Conservation (phyloP, 2,329 filamentous ascomycete genomes). For the Ophiostoma sp. region DNA sequence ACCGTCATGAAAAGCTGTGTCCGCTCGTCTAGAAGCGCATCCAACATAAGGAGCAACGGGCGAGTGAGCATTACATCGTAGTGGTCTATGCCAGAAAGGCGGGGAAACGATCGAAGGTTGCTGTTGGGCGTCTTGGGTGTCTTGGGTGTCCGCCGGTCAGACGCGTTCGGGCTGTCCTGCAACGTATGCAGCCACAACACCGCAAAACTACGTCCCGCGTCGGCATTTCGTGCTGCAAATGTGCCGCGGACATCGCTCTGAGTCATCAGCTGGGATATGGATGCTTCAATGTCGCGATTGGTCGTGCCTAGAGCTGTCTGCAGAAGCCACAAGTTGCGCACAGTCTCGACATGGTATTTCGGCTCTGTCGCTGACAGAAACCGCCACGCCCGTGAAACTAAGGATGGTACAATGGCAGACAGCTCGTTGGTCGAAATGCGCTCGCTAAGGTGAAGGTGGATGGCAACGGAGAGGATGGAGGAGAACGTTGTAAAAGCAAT, state of each 20-base stretch:
- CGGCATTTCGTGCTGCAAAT: slow-evolving; percentile 46
- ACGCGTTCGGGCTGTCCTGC: slow-evolving; percentile 48
- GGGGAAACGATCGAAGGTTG: slow-evolving; percentile 35
- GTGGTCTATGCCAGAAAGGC: slow-evolving; percentile 52
- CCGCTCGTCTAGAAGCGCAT: slow-evolving; percentile 66
- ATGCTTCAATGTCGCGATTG: slow-evolving; percentile 73
- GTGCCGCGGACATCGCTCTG: slow-evolving; percentile 44
- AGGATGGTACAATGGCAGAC: slow-evolving; percentile 57
- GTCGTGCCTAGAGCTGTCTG: slow-evolving; percentile 63
- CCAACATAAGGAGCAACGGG: slow-evolving; percentile 75
- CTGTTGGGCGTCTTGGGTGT: slow-evolving; percentile 40
- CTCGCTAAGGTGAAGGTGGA: slow-evolving; percentile 49
- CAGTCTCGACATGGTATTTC: slow-evolving; percentile 91
- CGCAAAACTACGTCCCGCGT: slow-evolving; percentile 63
- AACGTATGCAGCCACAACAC: slow-evolving; percentile 78
- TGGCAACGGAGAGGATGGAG: slow-evolving; percentile 53
- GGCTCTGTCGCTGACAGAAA: slow-evolving; percentile 76
- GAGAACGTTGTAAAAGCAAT: slow-evolving; percentile 53
- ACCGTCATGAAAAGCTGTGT: slow-evolving; percentile 71
- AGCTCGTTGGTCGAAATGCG: slow-evolving; percentile 50
- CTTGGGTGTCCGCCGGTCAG: slow-evolving; percentile 47
- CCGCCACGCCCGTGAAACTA: slow-evolving; percentile 71
- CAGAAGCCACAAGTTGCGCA: slow-evolving; percentile 78
- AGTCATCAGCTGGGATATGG: slow-evolving; percentile 65
- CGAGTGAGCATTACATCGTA: slow-evolving; percentile 72